phyloP scores from a whole-genome alignment of 23 red algal genomes.

The Gracilariopsis chorda region DNA sequence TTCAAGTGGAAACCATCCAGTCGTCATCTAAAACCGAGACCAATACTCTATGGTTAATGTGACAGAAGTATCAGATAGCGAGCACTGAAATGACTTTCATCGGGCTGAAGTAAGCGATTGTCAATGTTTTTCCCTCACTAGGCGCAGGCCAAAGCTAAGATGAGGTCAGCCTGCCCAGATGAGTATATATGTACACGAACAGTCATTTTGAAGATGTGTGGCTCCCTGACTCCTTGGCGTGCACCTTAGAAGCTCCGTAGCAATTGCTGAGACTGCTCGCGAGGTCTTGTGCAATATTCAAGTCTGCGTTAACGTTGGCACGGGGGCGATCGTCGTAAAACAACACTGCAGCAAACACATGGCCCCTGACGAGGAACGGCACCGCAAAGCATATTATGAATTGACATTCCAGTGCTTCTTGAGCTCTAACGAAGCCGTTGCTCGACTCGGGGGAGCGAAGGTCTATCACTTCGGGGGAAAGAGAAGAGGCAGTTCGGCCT shows the following conservation, averaged over 20 bases:
- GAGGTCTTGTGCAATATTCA: conserved; percentile 44
- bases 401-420: conserved; percentile 14
- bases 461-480: conserved; percentile 54
- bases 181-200: too few species aligned
- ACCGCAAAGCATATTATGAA: conserved; percentile 58
- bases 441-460: conserved; percentile 16
- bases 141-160: too few species aligned
- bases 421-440: conserved; percentile 1
- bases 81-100: too few species aligned
- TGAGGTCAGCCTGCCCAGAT: too few species aligned
- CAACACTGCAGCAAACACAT: conserved; percentile 45
- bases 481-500: conserved; percentile 34
- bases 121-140: too few species aligned
- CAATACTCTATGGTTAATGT: not conserved
- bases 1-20: not conserved
- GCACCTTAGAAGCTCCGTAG: conserved; percentile 36
- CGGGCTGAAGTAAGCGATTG: too few species aligned
- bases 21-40: not conserved
- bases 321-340: conserved; percentile 42
- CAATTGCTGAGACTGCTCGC: conserved; percentile 62
- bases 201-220: not conserved
- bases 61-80: not conserved
- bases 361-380: conserved; percentile 59
- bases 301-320: conserved; percentile 3
- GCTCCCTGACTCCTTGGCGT: not conserved